Evolutionary conservation across 75 land plant genomes (phyloP), one percentile per base, ranked within the genome.

Genomic region (Cupressus sempervirens): DNA sequence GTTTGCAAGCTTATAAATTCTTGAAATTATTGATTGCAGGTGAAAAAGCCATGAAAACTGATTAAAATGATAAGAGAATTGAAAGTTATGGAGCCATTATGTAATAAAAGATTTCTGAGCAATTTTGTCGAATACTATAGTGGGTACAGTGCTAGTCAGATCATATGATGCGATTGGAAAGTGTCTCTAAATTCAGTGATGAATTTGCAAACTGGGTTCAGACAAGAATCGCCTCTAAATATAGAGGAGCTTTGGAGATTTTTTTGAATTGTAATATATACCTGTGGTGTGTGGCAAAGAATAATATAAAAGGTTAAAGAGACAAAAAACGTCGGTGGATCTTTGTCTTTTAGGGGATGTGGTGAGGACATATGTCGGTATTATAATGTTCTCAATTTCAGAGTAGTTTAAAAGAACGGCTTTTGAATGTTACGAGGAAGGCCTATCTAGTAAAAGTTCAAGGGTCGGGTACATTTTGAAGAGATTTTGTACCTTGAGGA

Each of bases 61-160:
- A 9, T 26, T 11, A 16, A 76, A 79, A 79, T 79, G 81, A 79
- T 79, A n/a, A 48, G 48, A 76, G 48, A 79, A 41, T 11, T 10
- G 1, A 77, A 77, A 43, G 48, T 29, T 26, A 45, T n/a, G 30
- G 48, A 41, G 46, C 45, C 81, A 79, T n/a, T 26, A 45, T 45
- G 81, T 50, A 10, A 45, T 16, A 38, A 26, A 41, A 43, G 3
- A 13, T 70, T 70, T 32, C 74, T 70, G 74, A 32, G 34, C 81
- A 79, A 79, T 79, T 79, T 79, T 79, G 48, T 79, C 20, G 15
- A 26, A 43, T 45, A 9, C 50, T 26, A 7, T 20, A 1, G 50
- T 79, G 50, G 81, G 81, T 45, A 45, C 46, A 79, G 81, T 79
- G 81, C 26, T 26, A n/a, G 81, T 45, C 81, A 41, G 48, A 40